Percentiles rank a stretch among this genome's conserved stretches.
These are phyloP conservation scores for Trametes meyenii DNA, from an alignment of 768 basidiomycete genomes.

Conservation along the genomic window DNA sequence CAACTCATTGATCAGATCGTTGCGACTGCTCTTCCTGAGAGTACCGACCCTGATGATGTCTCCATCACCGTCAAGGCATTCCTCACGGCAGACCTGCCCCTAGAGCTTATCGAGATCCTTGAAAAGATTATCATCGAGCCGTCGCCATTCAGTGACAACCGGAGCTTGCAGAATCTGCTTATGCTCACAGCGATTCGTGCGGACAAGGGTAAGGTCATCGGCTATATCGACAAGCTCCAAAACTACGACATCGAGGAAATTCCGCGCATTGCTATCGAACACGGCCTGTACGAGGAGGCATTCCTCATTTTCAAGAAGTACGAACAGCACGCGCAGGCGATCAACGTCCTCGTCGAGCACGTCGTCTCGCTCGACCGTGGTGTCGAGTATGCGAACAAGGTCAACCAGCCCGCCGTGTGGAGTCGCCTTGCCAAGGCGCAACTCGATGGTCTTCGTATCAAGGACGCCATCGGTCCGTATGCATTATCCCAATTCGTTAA, in stretches of 20 bases:
- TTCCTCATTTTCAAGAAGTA: conserved; percentile 98
- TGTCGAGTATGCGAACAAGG: conserved; percentile 92
- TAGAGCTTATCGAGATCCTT: conserved; percentile 94
- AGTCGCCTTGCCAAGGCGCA: conserved; percentile 98
- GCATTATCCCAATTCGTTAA: too few species aligned
- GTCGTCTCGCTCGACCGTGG: conserved; percentile 98
- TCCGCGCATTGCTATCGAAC: conserved; percentile 94
- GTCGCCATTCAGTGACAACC: conserved; percentile 97
- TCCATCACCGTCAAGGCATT: conserved; percentile 99
- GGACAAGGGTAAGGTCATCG: conserved; percentile 97
- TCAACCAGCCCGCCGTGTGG: conserved; percentile 97
- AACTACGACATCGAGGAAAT: conserved; percentile 96
- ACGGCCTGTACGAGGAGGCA: conserved; percentile 94
- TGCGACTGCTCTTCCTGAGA: conserved; percentile 94
- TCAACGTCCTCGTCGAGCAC: conserved; percentile 97
- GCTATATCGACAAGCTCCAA: conserved; percentile 96
- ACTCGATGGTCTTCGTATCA: conserved; percentile 95
- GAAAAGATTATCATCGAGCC: conserved; percentile 99
- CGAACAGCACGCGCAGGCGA: conserved; percentile 92
- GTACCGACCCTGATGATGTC: conserved; percentile 97
- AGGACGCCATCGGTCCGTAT: conserved; percentile 88
- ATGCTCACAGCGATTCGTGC: conserved; percentile 95
- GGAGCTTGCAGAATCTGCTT: conserved; percentile 92
- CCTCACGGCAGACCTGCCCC: conserved; percentile 93
- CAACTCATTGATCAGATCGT: conserved; percentile 93